These are phyloP conservation scores for Penicillium sp. DNA, from an alignment of 2,329 filamentous ascomycete genomes.

Conservation along the genomic window DNA sequence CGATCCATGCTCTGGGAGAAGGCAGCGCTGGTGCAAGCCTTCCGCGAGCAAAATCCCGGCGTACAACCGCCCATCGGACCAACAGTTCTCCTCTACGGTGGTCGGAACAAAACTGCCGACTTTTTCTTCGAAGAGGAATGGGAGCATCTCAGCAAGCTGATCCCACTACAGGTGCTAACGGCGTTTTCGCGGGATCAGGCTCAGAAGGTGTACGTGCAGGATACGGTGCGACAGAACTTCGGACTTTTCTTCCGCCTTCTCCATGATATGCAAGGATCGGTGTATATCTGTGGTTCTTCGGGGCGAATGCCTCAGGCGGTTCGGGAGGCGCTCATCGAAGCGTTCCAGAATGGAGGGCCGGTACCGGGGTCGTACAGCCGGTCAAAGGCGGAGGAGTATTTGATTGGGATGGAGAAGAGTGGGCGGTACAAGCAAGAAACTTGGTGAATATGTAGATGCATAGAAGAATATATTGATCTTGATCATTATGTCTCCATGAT, in stretches of 20 bases:
- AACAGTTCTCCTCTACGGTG: slow-evolving; percentile 79
- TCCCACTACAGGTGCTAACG: slow-evolving; percentile 59
- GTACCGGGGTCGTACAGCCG: slow-evolving; percentile 35
- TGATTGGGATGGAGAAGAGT: slow-evolving; percentile 63
- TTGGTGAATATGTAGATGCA: slow-evolving; percentile 53
- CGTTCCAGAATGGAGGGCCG: slow-evolving; percentile 56
- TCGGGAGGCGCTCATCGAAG: slow-evolving; percentile 67
- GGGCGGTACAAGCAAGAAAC: slow-evolving; percentile 72
- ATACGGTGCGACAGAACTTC: slow-evolving; percentile 59
- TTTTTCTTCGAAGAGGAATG: slow-evolving; percentile 84
- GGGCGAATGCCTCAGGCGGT: slow-evolving; percentile 75
- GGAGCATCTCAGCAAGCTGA: slow-evolving; percentile 50
- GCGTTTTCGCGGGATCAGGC: slow-evolving; percentile 74
- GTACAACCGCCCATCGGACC: slow-evolving; percentile 42
- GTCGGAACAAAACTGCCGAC: slow-evolving; percentile 73
- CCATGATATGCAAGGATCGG: slow-evolving; percentile 55
- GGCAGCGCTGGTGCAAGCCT: slow-evolving; percentile 40
- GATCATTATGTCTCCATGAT: no score
- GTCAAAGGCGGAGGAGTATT: slow-evolving; percentile 59
- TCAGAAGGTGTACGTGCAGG: slow-evolving; percentile 70
- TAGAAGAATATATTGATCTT: background rate
- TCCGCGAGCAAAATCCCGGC: slow-evolving; percentile 32
- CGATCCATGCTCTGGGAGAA: slow-evolving; percentile 80
- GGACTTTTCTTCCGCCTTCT: slow-evolving; percentile 57
- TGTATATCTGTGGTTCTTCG: slow-evolving; percentile 60